These are phyloP conservation scores for Fusarium continuum DNA, from an alignment of 2,329 filamentous ascomycete genomes.

Conservation along the genomic window DNA sequence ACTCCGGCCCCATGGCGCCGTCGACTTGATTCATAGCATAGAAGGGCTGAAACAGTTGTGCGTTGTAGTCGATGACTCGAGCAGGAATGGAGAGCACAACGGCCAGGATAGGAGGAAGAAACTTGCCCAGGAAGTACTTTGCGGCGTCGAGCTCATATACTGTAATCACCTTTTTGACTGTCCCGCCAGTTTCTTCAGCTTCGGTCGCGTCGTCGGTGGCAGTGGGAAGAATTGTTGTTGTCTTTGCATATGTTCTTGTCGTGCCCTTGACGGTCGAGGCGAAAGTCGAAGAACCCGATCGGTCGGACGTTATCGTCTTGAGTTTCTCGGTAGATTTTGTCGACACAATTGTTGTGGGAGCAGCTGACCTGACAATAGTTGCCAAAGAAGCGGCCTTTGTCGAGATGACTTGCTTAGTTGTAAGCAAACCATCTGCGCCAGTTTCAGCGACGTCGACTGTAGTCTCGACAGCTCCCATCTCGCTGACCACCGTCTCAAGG, in stretches of 20 bases:
- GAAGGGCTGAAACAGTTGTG: slow-evolving; percentile 57
- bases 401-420: slow-evolving; percentile 23
- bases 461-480: slow-evolving; percentile 19
- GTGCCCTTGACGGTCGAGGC: slow-evolving; percentile 31
- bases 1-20: slow-evolving; percentile 53
- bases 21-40: slow-evolving; percentile 52
- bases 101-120: slow-evolving; percentile 54
- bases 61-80: slow-evolving; percentile 55
- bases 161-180: slow-evolving; percentile 14
- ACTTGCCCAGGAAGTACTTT: slow-evolving; percentile 54
- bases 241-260: slow-evolving; percentile 32
- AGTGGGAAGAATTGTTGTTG: slow-evolving; percentile 26
- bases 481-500: slow-evolving; percentile 23
- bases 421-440: slow-evolving; percentile 17
- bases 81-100: slow-evolving; percentile 54
- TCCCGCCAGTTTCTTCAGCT: slow-evolving; percentile 8
- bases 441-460: slow-evolving; percentile 23
- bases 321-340: slow-evolving; percentile 17
- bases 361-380: slow-evolving; percentile 22
- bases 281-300: slow-evolving; percentile 32
- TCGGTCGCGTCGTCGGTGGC: slow-evolving; percentile 5
- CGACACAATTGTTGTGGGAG: slow-evolving; percentile 29
- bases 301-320: slow-evolving; percentile 32
- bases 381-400: slow-evolving; percentile 22
- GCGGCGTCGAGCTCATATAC: slow-evolving; percentile 35